Percentiles rank a stretch among this genome's conserved stretches.
Evolutionary conservation across 2,329 filamentous ascomycete species (phyloP).

Genomic region (Dothistroma septosporum): DNA sequence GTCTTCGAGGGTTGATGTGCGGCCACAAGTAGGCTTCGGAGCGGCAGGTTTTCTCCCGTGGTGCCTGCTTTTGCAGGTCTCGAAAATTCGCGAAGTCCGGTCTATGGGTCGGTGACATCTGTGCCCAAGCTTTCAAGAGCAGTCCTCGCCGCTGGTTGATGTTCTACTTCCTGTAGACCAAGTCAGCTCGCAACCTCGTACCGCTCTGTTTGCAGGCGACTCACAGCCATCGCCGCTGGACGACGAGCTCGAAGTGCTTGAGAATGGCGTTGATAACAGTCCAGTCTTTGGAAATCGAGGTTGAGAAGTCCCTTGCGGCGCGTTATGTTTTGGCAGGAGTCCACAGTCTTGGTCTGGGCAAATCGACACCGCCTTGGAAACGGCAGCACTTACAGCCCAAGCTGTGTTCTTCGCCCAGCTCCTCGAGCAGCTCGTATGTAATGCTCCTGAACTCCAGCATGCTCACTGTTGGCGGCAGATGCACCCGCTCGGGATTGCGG

Average conservation of each 20-base stretch:
- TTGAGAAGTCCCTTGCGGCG: constrained; percentile 21
- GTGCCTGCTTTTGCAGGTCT: constrained; percentile 19
- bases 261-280: constrained; percentile 42
- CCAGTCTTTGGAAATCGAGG: constrained; percentile 37
- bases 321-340: constrained; percentile 22
- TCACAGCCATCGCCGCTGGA: constrained; percentile 51
- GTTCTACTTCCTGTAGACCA: constrained; percentile 45
- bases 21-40: constrained; percentile 48
- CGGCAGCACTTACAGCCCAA: constrained; percentile 27
- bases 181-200: neutral
- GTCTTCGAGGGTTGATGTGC: constrained; percentile 56
- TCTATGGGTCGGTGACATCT: constrained; percentile 49
- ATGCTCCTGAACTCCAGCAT: constrained; percentile 21
- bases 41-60: constrained; percentile 16
- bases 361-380: constrained; percentile 20
- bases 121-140: constrained; percentile 48
- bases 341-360: constrained; percentile 21
- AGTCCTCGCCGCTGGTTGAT: constrained; percentile 45
- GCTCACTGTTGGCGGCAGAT: neutral
- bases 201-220: neutral
- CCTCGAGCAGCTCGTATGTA: constrained; percentile 21
- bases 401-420: constrained; percentile 17
- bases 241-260: constrained; percentile 48
- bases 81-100: constrained; percentile 47
- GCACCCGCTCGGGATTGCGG: neutral